These are phyloP conservation scores for Pleurotus platypus DNA, from an alignment of 768 basidiomycete genomes.

Conservation along the genomic window DNA sequence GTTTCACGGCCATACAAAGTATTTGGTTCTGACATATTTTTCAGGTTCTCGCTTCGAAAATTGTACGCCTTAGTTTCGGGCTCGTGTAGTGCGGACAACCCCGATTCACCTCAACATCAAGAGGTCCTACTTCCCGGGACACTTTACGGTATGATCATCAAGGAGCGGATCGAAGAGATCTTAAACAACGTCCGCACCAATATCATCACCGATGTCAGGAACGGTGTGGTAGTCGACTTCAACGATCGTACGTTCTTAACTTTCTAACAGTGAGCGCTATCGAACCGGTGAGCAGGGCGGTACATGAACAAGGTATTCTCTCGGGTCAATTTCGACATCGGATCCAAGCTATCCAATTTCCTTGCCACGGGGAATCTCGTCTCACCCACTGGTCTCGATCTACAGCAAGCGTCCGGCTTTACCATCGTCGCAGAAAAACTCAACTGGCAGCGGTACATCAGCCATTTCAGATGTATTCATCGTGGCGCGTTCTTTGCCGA, in stretches of 20 bases:
- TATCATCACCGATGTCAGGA: conserved; percentile 71
- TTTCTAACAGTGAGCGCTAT: neutral
- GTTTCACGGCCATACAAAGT: conserved; percentile 23
- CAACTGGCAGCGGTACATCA: conserved; percentile 98
- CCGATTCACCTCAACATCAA: conserved; percentile 98
- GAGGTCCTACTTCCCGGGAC: conserved; percentile 93
- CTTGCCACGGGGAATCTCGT: conserved; percentile 95
- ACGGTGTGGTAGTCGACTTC: conserved; percentile 80
- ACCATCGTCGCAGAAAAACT: conserved; percentile 98
- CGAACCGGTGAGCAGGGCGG: conserved; percentile 44
- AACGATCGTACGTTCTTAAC: conserved; percentile 62
- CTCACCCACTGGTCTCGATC: conserved; percentile 91
- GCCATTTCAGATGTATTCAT: conserved; percentile 97
- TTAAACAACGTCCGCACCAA: conserved; percentile 68
- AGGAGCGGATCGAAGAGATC: conserved; percentile 92
- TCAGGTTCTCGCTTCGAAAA: conserved; percentile 96
- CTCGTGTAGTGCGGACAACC: conserved; percentile 90
- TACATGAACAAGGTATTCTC: conserved; percentile 76
- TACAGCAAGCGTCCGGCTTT: conserved; percentile 98
- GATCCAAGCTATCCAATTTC: conserved; percentile 87
- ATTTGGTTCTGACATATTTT: neutral
- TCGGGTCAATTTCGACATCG: conserved; percentile 89
- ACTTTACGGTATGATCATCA: conserved; percentile 96
- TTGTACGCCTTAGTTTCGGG: conserved; percentile 88
- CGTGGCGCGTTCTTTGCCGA: conserved; percentile 99